Evolutionary conservation across 106 monocot genomes (phyloP), one percentile per base, ranked within the genome.

Genomic region (Dendrobium catenatum): DNA sequence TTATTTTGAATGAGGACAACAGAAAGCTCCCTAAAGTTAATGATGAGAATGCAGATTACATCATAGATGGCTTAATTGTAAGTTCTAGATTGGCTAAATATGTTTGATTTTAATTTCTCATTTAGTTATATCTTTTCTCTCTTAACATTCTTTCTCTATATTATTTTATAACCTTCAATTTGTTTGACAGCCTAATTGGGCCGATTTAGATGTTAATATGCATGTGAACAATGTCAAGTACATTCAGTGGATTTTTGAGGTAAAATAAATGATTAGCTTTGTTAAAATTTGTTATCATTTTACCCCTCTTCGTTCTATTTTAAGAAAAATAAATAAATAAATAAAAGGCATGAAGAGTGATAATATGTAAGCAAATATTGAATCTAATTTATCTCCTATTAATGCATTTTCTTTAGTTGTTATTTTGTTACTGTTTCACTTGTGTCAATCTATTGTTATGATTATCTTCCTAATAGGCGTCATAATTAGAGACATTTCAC

Each of bases 11-110:
- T 27, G 87, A 89, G 3, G 89, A 89, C 49, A 84, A 68, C 24
- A 80, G 84, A 76, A 92, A 87, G 73, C 78, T 89, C 47, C 80
- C 76, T 24, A 91, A 91, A 59, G 79, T 88, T 27, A 75, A 83
- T 64, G 89, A 88, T 81, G 78, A 80, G 7, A 81, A 81, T 43
- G 93, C 89, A 44, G 91, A 88, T 77, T 89, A 85, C 81, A 84
- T 93, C 79, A 78, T 84, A 11, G 85, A 86, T 64, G 95, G 91
- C 22, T 79, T 95, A 55, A 93, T 86, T 76, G 95, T 95, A 89
- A 83, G 95, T 79, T 68, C 40, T 66, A 42, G 16, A 29, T 51
- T 0, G 22, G 10, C 49, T 29, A 5, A 19, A 11, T 18, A 51
- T 72, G 68, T 80, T 1, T 29, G 18, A 9, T 20, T 29, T 24